phyloP scores from a whole-genome alignment of 305 asterid species.

The Plantago coronopus region DNA sequence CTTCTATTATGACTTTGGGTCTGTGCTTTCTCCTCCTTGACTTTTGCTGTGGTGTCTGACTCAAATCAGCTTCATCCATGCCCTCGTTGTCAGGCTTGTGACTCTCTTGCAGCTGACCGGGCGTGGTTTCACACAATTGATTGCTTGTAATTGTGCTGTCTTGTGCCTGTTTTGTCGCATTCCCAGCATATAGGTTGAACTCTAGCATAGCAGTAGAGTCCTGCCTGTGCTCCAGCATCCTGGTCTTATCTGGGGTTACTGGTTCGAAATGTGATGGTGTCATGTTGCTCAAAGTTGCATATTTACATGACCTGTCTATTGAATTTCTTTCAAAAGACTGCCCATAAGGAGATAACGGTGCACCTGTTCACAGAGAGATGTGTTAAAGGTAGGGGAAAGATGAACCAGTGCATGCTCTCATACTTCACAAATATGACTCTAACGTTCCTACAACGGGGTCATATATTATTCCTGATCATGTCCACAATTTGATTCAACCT shows the following conservation, averaged over 20 bases:
- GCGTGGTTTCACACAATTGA: conserved; percentile 29
- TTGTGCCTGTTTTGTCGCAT: conserved; percentile 24
- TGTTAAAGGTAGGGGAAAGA: conserved; percentile 22
- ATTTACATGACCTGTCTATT: conserved; percentile 31
- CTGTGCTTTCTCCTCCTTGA: conserved; percentile 79
- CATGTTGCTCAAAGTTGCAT: conserved; percentile 36
- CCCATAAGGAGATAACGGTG: conserved; percentile 32
- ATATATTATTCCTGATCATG: neutral
- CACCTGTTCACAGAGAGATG: conserved; percentile 40
- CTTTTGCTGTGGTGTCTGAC: conserved; percentile 65
- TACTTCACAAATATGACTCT: conserved; percentile 1
- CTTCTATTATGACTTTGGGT: conserved; percentile 82
- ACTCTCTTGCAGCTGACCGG: conserved; percentile 51
- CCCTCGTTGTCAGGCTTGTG: conserved; percentile 72
- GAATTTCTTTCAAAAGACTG: conserved; percentile 51
- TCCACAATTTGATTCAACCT: neutral
- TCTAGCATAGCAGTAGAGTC: conserved; percentile 21
- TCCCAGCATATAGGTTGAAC: conserved; percentile 24
- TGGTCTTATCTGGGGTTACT: conserved; percentile 58
- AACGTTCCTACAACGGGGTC: neutral
- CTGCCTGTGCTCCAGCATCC: conserved; percentile 28
- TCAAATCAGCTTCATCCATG: conserved; percentile 42
- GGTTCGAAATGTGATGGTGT: conserved; percentile 47
- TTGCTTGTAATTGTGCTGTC: conserved; percentile 27
- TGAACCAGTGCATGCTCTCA: conserved; percentile 11